These are phyloP conservation scores for Ormosia emarginata DNA, from an alignment of 306 rosid genomes.

Conservation along the genomic window DNA sequence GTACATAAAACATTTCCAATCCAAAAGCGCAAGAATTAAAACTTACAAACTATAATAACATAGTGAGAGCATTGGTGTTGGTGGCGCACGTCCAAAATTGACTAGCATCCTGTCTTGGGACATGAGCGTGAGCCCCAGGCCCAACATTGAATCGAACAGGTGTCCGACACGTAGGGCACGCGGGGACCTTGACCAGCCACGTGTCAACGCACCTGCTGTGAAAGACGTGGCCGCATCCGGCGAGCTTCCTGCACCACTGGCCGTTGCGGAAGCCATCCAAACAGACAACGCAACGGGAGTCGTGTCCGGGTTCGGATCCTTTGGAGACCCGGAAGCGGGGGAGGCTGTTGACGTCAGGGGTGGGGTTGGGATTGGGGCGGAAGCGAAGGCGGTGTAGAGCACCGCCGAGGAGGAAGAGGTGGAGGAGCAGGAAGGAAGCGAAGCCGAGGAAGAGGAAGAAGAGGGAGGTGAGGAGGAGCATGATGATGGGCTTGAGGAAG, in stretches of 20 bases:
- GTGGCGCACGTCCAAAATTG: slow-evolving; percentile 18
- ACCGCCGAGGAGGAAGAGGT: slow-evolving; percentile 58
- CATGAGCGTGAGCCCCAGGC: not conserved
- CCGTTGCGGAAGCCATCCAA: slow-evolving; percentile 57
- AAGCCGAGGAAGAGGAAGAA: slow-evolving; percentile 79
- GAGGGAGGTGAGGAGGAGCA: slow-evolving; percentile 69
- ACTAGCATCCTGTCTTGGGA: slow-evolving; percentile 21
- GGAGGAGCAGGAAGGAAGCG: slow-evolving; percentile 64
- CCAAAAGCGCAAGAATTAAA: slow-evolving; percentile 12
- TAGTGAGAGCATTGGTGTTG: slow-evolving; percentile 25
- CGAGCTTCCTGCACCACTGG: slow-evolving; percentile 76
- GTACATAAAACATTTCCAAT: too few relatives aligned
- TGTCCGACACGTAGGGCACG: slow-evolving; percentile 81
- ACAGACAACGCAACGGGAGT: slow-evolving; percentile 65
- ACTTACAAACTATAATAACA: slow-evolving; percentile 43
- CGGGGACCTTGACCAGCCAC: slow-evolving; percentile 71
- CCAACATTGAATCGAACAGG: slow-evolving; percentile 44
- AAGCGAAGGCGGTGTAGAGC: slow-evolving; percentile 60
- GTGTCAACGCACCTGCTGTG: slow-evolving; percentile 72
- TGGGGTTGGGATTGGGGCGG: slow-evolving; percentile 18
- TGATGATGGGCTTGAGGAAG: slow-evolving; percentile 65
- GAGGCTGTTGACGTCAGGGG: slow-evolving; percentile 45
- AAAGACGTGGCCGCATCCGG: slow-evolving; percentile 62
- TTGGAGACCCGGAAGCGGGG: slow-evolving; percentile 48
- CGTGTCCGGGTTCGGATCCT: slow-evolving; percentile 18